Evolutionary conservation across 441 rosid species (phyloP).

Genomic region (Adansonia rubrostipa): DNA sequence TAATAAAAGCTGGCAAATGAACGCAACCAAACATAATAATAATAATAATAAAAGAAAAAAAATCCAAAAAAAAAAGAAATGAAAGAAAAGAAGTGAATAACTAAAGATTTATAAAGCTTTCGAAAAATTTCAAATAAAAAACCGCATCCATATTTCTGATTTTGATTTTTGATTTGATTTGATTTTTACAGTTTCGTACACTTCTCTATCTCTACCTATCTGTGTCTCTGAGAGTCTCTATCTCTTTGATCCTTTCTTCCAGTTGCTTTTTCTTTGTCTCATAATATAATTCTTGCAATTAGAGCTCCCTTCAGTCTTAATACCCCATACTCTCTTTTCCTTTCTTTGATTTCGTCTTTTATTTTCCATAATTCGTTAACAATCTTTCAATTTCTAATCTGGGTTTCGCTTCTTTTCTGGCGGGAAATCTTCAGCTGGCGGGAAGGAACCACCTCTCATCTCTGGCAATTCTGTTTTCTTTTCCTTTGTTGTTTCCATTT

Average conservation of each 20-base stretch:
- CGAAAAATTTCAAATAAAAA: constrained; percentile 20
- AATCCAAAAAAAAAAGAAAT: too few species aligned
- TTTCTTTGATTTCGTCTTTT: neutral
- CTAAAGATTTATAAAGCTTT: neutral
- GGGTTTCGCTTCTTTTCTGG: constrained; percentile 24
- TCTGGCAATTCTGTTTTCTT: neutral
- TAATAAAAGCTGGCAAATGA: neutral
- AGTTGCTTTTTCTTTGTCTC: neutral
- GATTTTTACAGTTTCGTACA: constrained; percentile 14
- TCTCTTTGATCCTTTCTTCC: neutral
- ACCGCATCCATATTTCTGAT: neutral
- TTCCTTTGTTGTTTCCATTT: neutral
- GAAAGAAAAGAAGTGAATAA: neutral
- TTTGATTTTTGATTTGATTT: neutral
- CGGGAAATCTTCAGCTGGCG: constrained; percentile 35
- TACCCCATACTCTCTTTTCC: neutral
- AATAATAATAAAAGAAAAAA: neutral
- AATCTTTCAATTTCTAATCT: constrained; percentile 11
- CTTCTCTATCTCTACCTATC: neutral
- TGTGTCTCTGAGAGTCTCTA: too few species aligned
- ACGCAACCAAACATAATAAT: neutral
- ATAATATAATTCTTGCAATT: neutral
- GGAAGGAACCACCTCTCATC: constrained; percentile 10
- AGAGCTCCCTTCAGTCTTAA: constrained; percentile 16
- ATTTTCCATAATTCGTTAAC: neutral